Evolutionary conservation across 2,329 filamentous ascomycete genomes (phyloP).

Genomic region (Lanzia echinophila): DNA sequence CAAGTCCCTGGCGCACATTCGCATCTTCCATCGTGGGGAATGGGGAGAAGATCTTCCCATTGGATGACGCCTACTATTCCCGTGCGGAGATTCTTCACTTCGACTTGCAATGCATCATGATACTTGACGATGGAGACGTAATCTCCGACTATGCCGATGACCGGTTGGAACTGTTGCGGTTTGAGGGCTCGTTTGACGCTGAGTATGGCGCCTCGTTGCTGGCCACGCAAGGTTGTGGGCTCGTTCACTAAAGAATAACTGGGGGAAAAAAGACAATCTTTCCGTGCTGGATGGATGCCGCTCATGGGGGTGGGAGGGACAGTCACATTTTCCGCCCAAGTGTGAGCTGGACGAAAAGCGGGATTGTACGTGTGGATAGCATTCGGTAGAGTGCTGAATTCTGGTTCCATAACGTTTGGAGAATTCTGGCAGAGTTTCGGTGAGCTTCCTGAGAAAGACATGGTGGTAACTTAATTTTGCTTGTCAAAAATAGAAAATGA

Average conservation of each 20-base stretch:
- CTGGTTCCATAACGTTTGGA: too few relatives aligned
- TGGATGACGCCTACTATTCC: neutral
- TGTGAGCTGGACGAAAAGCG: too few relatives aligned
- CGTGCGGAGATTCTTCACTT: slow-evolving; percentile 4
- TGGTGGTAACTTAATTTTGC: too few relatives aligned
- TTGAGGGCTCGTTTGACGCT: neutral
- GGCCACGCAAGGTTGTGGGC: neutral
- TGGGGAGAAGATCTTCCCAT: neutral
- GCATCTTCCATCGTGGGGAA: slow-evolving; percentile 5
- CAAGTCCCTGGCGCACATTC: neutral
- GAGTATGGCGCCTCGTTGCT: neutral
- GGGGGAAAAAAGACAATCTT: too few relatives aligned
- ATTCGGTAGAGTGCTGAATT: too few relatives aligned
- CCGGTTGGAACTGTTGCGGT: neutral
- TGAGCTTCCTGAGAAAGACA: too few relatives aligned
- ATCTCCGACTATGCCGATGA: neutral
- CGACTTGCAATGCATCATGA: neutral
- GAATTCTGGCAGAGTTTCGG: too few relatives aligned
- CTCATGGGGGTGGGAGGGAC: too few relatives aligned
- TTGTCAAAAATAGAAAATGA: too few relatives aligned
- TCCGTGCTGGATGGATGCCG: too few relatives aligned
- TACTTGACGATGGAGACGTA: neutral
- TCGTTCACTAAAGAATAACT: neutral
- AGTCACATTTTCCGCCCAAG: too few relatives aligned
- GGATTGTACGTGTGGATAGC: too few relatives aligned